phyloP scores from a whole-genome alignment of 257 asterid genomes.

The Rehmannia glutinosa region DNA sequence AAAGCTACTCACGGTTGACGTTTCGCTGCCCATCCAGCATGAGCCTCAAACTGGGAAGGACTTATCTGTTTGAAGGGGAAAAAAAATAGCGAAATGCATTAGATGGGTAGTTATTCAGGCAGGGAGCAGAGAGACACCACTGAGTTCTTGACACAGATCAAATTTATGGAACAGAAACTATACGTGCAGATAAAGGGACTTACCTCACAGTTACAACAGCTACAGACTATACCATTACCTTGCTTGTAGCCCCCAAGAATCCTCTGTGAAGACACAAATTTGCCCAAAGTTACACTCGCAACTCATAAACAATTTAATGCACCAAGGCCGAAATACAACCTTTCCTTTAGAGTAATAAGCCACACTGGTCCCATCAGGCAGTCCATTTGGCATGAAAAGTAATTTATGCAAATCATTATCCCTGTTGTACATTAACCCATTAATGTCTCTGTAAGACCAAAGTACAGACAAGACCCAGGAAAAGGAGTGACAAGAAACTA shows the following conservation, averaged over 20 bases:
- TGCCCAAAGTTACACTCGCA: not conserved
- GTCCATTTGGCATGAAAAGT: conserved; percentile 96
- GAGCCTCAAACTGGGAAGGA: conserved; percentile 99
- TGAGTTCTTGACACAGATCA: not conserved
- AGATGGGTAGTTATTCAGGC: not conserved
- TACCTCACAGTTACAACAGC: conserved; percentile 85
- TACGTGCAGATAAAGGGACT: conserved; percentile 10
- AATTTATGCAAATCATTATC: conserved; percentile 90
- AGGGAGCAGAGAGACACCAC: not conserved
- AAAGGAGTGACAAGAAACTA: not conserved
- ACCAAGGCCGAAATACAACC: conserved; percentile 46
- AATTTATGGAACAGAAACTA: not conserved
- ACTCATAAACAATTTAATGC: conserved; percentile 1
- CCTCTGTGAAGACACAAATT: conserved; percentile 45
- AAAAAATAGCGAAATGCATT: not conserved
- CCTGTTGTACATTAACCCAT: conserved; percentile 37
- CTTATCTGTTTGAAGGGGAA: conserved; percentile 56
- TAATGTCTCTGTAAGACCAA: conserved; percentile 8
- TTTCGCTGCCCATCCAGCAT: conserved; percentile 97
- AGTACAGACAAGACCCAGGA: not conserved
- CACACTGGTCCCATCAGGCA: conserved; percentile 96
- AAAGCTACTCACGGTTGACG: conserved; percentile 91
- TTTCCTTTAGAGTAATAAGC: conserved; percentile 95
- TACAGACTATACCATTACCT: conserved; percentile 86
- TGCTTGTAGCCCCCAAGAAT: conserved; percentile 95